Conservation (phyloP, 2,329 filamentous ascomycete genomes). For the Fusarium staphyleae region DNA sequence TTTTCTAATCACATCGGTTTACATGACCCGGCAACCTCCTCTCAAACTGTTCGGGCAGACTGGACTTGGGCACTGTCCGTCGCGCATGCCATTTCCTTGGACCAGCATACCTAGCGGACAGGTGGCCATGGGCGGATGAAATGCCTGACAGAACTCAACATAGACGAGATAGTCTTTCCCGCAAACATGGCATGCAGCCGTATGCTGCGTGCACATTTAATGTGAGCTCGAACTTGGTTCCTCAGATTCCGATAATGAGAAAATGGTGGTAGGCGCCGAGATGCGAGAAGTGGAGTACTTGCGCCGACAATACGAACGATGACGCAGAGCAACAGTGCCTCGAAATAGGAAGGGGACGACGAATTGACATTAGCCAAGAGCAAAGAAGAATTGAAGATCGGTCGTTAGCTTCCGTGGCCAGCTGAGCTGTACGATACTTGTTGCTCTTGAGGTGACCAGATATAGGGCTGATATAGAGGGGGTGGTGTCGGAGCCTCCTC, state of each 20-base stretch:
- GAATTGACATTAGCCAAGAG: conserved; percentile 11
- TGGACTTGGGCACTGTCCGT: conserved; percentile 64
- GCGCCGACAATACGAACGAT: conserved; percentile 37
- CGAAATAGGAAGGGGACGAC: conserved; percentile 3
- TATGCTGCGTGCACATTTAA: conserved; percentile 68
- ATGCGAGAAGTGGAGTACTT: conserved; percentile 24
- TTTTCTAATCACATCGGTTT: conserved; percentile 35
- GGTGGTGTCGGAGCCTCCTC: conserved; percentile 31
- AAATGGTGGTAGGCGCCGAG: conserved; percentile 20
- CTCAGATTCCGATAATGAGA: conserved; percentile 23
- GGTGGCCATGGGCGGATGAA: conserved; percentile 55
- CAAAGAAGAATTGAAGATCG: conserved; percentile 3
- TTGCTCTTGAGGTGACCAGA: conserved; percentile 24
- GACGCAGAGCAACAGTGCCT: conserved; percentile 11
- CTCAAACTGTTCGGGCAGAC: conserved; percentile 65
- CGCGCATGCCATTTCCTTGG: conserved; percentile 55
- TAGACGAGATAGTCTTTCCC: conserved; percentile 66
- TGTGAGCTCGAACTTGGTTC: conserved; percentile 40
- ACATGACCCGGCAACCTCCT: conserved; percentile 64
- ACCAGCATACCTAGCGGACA: conserved; percentile 56
- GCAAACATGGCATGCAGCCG: conserved; percentile 64
- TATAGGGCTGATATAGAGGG: conserved; percentile 43
- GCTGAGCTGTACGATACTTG: conserved; percentile 7
- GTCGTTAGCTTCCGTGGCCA: conserved; percentile 5
- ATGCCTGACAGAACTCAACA: conserved; percentile 62